Conservation (phyloP, 805 yeast genomes). For the Candida piceae region DNA sequence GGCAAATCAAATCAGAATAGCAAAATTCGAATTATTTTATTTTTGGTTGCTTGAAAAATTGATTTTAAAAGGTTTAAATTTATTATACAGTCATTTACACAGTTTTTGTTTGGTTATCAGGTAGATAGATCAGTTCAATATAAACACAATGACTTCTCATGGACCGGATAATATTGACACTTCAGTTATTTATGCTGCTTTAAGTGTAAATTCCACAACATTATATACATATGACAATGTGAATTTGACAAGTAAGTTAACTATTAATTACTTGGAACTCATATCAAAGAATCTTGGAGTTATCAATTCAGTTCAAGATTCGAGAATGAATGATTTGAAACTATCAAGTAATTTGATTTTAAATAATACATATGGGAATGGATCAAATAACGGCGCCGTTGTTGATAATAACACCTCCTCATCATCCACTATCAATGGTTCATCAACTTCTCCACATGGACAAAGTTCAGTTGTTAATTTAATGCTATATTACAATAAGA, state of each 20-base stretch:
- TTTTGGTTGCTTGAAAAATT: no score
- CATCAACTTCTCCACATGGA: conserved; percentile 17
- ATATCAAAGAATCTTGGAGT: conserved; percentile 50
- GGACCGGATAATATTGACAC: conserved; percentile 9
- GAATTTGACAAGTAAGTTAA: conserved; percentile 35
- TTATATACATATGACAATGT: conserved; percentile 52
- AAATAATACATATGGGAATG: no score
- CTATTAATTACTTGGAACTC: conserved; percentile 48
- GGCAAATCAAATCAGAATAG: no score
- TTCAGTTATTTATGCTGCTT: conserved; percentile 24
- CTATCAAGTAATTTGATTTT: conserved; percentile 17
- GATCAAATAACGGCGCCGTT: no score
- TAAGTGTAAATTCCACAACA: conserved; percentile 48
- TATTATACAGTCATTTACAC: no score
- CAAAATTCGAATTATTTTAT: no score
- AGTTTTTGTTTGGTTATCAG: no score
- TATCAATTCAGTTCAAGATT: conserved; percentile 42
- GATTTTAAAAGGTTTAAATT: no score
- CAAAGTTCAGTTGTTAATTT: conserved; percentile 26
- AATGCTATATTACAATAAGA: conserved; percentile 46
- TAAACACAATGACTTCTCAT: no score
- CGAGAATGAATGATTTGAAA: conserved; percentile 25
- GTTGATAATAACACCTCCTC: no score
- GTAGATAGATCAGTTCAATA: no score
- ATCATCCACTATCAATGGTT: no score